Conservation (phyloP, 306 rosid genomes). For the Dalbergia oliveri region DNA sequence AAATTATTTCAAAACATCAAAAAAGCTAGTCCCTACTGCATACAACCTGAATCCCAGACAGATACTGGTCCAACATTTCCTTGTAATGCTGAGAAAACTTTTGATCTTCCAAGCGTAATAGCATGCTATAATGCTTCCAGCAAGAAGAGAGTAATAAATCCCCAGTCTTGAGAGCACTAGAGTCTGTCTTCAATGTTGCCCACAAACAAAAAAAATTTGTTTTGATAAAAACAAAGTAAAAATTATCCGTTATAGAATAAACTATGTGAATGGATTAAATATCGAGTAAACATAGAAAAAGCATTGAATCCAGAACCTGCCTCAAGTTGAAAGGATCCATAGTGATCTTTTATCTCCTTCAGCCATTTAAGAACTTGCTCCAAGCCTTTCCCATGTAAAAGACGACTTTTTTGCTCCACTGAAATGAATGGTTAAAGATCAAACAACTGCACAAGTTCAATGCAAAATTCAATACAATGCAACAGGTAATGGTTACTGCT, state of each 20-base stretch:
- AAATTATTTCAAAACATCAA: conserved; percentile 29
- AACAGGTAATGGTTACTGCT: conserved; percentile 27
- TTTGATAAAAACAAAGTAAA: conserved; percentile 2
- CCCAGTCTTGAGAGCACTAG: conserved; percentile 70
- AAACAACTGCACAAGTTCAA: conserved; percentile 35
- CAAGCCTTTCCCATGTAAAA: conserved; percentile 83
- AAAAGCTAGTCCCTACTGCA: conserved; percentile 35
- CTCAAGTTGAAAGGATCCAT: conserved; percentile 62
- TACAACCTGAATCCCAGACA: conserved; percentile 89
- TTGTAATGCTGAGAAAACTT: conserved; percentile 65
- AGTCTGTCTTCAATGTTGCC: conserved; percentile 65
- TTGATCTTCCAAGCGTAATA: conserved; percentile 79
- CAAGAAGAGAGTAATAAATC: conserved; percentile 84
- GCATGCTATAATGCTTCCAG: conserved; percentile 92
- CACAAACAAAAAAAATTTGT: conserved; percentile 14
- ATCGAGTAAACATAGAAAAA: conserved; percentile 37
- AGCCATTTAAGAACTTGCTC: conserved; percentile 93
- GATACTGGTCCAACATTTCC: conserved; percentile 82
- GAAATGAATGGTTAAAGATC: conserved; percentile 44
- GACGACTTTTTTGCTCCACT: conserved; percentile 94
- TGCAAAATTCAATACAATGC: conserved; percentile 41
- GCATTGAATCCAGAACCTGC: conserved; percentile 75
- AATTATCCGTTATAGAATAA: conserved; percentile 41
- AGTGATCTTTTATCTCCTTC: conserved; percentile 67
- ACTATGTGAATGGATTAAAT: conserved; percentile 42